Evolutionary conservation across 2,329 filamentous ascomycete species (phyloP), one percentile per base, ranked within the genome.

Genomic region (Fusarium beomiforme): DNA sequence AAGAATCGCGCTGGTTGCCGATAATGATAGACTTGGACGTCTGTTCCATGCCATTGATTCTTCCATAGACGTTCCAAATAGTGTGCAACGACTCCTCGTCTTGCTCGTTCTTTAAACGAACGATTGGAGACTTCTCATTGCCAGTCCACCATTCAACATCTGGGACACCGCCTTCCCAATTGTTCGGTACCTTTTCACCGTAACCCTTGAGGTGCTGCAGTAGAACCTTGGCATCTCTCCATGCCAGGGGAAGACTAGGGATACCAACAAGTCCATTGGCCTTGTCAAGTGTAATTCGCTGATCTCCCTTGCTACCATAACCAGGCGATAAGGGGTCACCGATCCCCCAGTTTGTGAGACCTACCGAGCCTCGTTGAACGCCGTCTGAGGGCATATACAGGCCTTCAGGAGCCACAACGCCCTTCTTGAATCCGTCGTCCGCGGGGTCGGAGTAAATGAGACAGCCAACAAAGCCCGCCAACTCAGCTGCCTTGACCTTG

Each of bases 261-360:
- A 98, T 98, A 55, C 91, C 88, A 26, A 91, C 88, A 17, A 99
- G 85, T 0, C 90, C 95, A 4, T 88, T 83, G 47, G 92, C 92
- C 53, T 95, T 88, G 24, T 92, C 88, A 23, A 90, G 88, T 53
- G 89, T 85, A 75, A 96, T 85, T 53, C 93, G 88, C 43, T 88
- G 83, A 10, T 88, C 88, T 72, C 89, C 85, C 47, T 87, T 90
- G 80, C 92, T 94, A 64, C 93, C 91, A 86, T 90, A 95, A 8
- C 95, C 95, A 5, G 96, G 96, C 0, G 94, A 97, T 46, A 98
- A 86, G n/a, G 95, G 92, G 80, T 99, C 96, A 39, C 96, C 96
- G 1, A 97, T 82, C 7, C 97, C 89, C 89, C 91, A 94, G 77
- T 90, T 95, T 83, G 89, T 92, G 74, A 97, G 82, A 68, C 91